Conservation (phyloP, 768 basidiomycete genomes). For the Multifurca ochricompacta region DNA sequence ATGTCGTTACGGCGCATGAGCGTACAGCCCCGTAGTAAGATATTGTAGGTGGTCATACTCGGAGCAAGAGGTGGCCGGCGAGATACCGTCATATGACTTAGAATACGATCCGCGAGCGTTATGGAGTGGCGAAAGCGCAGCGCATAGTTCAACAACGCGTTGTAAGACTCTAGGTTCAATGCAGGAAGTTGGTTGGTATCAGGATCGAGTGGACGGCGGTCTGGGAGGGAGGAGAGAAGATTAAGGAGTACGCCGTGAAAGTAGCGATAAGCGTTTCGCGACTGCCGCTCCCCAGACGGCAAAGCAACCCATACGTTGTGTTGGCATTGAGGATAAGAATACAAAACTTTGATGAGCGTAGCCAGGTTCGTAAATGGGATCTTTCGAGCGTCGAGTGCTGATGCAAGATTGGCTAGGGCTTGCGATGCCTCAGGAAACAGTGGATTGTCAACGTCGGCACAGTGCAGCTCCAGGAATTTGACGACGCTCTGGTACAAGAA, state of each 20-base stretch:
- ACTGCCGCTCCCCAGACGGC: constrained; percentile 7
- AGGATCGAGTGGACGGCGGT: not conserved
- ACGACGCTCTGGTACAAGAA: not conserved
- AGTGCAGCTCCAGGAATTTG: constrained; percentile 20
- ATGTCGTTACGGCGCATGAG: constrained; percentile 41
- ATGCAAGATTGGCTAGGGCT: constrained; percentile 18
- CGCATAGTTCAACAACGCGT: constrained; percentile 58
- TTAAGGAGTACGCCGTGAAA: constrained; percentile 28
- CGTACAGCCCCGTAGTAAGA: constrained; percentile 48
- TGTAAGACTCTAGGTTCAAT: constrained; percentile 41
- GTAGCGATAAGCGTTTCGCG: constrained; percentile 24
- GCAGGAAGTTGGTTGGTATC: constrained; percentile 24
- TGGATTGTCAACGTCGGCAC: constrained; percentile 6
- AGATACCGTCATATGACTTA: constrained; percentile 46
- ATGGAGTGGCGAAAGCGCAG: constrained; percentile 52
- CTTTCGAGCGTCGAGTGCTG: constrained; percentile 3
- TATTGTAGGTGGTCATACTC: constrained; percentile 46
- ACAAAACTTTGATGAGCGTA: constrained; percentile 17
- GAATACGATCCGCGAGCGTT: constrained; percentile 37
- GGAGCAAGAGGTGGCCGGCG: constrained; percentile 39
- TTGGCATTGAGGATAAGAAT: constrained; percentile 23
- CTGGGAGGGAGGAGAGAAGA: constrained; percentile 14
- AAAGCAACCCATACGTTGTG: constrained; percentile 23
- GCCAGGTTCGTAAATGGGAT: constrained; percentile 7
- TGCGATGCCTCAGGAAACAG: constrained; percentile 17